These are phyloP conservation scores for Dittrichia graveolens DNA, from an alignment of 129 eudicot genomes.

Conservation along the genomic window DNA sequence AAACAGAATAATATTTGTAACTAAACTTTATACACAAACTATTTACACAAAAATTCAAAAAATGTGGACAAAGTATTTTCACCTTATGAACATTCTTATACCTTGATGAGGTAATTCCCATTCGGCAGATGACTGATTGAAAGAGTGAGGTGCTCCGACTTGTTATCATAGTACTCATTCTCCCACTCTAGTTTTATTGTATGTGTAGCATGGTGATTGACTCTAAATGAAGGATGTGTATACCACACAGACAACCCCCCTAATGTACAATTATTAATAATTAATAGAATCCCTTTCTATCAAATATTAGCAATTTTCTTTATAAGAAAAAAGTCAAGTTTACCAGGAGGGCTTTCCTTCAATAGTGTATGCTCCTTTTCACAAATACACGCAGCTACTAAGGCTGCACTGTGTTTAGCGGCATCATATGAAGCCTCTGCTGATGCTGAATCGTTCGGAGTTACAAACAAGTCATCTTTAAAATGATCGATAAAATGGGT, in stretches of 20 bases:
- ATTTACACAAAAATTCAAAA: not conserved
- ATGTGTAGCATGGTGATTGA: conserved; percentile 60
- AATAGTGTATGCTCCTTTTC: conserved; percentile 54
- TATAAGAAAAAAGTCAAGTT: not conserved
- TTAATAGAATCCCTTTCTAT: conserved; percentile 24
- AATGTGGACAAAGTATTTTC: not conserved
- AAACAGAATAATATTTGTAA: not conserved
- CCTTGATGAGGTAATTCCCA: conserved; percentile 84
- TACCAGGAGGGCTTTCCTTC: conserved; percentile 68
- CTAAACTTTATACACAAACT: not conserved
- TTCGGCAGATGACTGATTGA: conserved; percentile 55
- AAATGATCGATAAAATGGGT: conserved; percentile 90
- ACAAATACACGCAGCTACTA: conserved; percentile 88
- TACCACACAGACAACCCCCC: conserved; percentile 82
- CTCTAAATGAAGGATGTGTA: conserved; percentile 75
- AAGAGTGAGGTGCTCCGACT: conserved; percentile 49
- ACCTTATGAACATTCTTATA: conserved; percentile 17
- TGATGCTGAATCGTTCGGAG: conserved; percentile 49
- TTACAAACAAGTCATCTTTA: conserved; percentile 69
- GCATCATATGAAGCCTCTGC: conserved; percentile 44
- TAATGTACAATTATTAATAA: conserved; percentile 29
- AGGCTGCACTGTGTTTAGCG: conserved; percentile 66
- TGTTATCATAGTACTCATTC: conserved; percentile 51
- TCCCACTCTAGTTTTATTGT: conserved; percentile 82
- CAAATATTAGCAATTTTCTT: conserved; percentile 1